Conservation (phyloP, 108 stramenopile genomes). For the Pseudonitzschia multistriata region DNA sequence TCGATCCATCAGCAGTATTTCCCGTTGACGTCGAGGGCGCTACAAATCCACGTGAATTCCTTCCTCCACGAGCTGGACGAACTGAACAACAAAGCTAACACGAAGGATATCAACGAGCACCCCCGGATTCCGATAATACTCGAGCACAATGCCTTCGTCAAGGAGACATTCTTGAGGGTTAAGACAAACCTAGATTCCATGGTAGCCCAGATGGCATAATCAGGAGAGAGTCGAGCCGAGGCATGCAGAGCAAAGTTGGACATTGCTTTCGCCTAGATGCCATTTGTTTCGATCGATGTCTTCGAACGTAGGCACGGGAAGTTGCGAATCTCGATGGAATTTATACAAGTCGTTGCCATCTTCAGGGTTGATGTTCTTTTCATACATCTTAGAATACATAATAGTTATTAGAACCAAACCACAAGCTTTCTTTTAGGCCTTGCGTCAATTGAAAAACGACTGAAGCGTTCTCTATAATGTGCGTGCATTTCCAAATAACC, state of each 20-base stretch:
- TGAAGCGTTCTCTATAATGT: too few species aligned
- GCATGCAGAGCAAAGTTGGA: too few species aligned
- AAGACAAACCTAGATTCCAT: slow-evolving; percentile 35
- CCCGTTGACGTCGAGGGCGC: slow-evolving; percentile 28
- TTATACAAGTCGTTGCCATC: not conserved
- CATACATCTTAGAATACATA: not conserved
- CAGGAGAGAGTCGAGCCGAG: not conserved
- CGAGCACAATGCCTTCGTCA: slow-evolving; percentile 62
- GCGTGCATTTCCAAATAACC: too few species aligned
- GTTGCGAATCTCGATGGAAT: too few species aligned
- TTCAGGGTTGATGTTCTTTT: not conserved
- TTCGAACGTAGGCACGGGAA: too few species aligned
- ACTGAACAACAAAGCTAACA: slow-evolving; percentile 38
- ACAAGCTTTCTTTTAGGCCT: not conserved
- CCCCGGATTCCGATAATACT: slow-evolving; percentile 52
- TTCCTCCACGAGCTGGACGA: slow-evolving; percentile 42
- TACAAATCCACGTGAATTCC: slow-evolving; percentile 30
- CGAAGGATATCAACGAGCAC: slow-evolving; percentile 39
- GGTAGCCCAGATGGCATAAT: slow-evolving; percentile 1
- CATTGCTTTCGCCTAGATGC: too few species aligned
- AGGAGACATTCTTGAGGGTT: slow-evolving; percentile 52
- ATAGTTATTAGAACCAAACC: not conserved
- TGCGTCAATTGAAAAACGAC: too few species aligned
- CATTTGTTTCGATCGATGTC: too few species aligned
- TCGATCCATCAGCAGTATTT: slow-evolving; percentile 47